Evolutionary conservation across 768 basidiomycete species (phyloP), one percentile per base, ranked within the genome.

Genomic region (Leccinellum rugosiceps): DNA sequence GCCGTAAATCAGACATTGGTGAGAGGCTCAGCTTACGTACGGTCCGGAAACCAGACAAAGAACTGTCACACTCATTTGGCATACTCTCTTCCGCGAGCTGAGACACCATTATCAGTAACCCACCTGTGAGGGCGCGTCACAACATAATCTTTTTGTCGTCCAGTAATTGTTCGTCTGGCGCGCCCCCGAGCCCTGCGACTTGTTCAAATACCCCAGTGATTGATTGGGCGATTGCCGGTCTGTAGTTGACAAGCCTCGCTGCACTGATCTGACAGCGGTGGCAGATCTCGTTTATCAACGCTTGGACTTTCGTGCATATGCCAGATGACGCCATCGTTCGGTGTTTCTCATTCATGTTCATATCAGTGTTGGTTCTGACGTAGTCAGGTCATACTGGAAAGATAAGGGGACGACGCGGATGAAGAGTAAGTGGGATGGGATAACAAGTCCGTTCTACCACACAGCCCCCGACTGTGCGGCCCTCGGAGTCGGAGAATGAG

Each of bases 401-500:
- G 59, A 65, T 68, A 66, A 49, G 53, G 8, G 1, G 11, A 41
- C 26, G 28, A 28, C 15, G 13, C 32, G 26, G 23, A 57, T 57
- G 30, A 55, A 49, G 10, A 31, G 44, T 2, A 26, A 50, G 41
- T 43, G 41, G n/a, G n/a, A n/a, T n/a, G n/a, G 23, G 17, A 50
- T 57, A 54, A 62, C 56, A 48, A 44, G 23, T 15, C 35, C 32
- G 23, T 34, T 45, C 58, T 45, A 50, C 14, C 45, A 44, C 52
- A 56, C 53, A 62, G 57, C 59, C 47, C 9, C 25, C 28, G 11
- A 19, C 17, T 17, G 30, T 51, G 34, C 32, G 31, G 50, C 19
- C 65, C 65, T 66, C 65, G 67, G 65, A 65, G 49, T 66, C 65
- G 64, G 65, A 65, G 49, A 68, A 58, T 26, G 31, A 32, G 23